These are phyloP conservation scores for Westerdykella ornata DNA, from an alignment of 2,329 filamentous ascomycete genomes.

Conservation along the genomic window DNA sequence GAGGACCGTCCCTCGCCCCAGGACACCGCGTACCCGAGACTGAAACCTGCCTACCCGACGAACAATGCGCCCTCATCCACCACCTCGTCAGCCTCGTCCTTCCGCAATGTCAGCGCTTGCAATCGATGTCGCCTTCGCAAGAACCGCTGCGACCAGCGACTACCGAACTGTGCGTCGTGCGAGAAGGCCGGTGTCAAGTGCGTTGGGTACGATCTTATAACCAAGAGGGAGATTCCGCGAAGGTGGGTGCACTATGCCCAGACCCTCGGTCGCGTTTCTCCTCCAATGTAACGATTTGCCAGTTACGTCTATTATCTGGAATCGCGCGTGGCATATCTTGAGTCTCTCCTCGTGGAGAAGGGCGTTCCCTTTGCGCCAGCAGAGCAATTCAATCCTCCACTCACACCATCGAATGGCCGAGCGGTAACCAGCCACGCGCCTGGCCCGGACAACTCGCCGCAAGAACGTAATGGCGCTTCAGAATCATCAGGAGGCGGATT, in stretches of 20 bases:
- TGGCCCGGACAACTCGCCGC: constrained; percentile 3
- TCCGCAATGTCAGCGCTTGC: constrained; percentile 71
- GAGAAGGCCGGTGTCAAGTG: constrained; percentile 89
- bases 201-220: constrained; percentile 93
- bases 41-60: constrained; percentile 26
- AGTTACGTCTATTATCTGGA: constrained; percentile 96
- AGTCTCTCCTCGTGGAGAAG: constrained; percentile 63
- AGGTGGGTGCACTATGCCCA: constrained; percentile 39
- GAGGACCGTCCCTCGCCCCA: constrained; percentile 27
- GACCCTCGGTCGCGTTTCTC: too few relatives aligned
- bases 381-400: constrained; percentile 51
- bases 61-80: constrained; percentile 17
- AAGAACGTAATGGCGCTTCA: constrained; percentile 16
- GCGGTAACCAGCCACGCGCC: constrained; percentile 18
- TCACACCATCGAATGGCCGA: constrained; percentile 32
- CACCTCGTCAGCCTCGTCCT: constrained; percentile 29
- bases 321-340: constrained; percentile 74
- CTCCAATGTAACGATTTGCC: constrained; percentile 10
- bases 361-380: constrained; percentile 66
- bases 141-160: constrained; percentile 88
- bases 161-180: constrained; percentile 85
- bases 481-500: constrained; percentile 13
- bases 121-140: constrained; percentile 84
- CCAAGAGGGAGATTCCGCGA: constrained; percentile 88
- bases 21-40: constrained; percentile 16